Evolutionary conservation across 2,329 filamentous ascomycete genomes (phyloP), one percentile per base, ranked within the genome.

Genomic region (Monilinia polystroma): DNA sequence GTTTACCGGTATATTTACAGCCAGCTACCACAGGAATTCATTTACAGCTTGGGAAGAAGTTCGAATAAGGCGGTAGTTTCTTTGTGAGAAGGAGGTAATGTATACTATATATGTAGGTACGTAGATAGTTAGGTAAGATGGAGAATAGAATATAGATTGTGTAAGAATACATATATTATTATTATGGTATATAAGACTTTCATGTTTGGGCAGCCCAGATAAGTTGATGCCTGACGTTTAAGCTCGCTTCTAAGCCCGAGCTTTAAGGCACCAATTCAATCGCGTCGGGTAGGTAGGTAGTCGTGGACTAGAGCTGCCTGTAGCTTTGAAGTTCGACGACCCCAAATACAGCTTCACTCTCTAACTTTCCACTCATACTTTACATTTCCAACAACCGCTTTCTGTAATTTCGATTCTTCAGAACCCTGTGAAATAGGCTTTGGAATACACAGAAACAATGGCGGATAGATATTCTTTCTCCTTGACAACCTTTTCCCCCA

Each of bases 391-490:
- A 64, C 56, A 70, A 54, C 45, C 18, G 32, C 58, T 59, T 38
- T 66, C 47, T 32, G 47, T 41, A 38, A 54, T 59, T 49, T 57
- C 35, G 20, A 23, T 43, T 52, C 59, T 64, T 45, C 41, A 66
- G 26, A 57, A 51, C 57, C 29, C 26, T 23, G n/a, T 53, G 20
- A 49, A 55, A 47, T 55, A 59, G 67, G 58, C 60, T 66, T 58
- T n/a, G 45, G 65, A 47, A 64, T 66, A 71, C 49, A 65, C 64
- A 69, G 69, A 68, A 75, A 83, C 72, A 78, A 99, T 99, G 94
- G 94, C 95, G 77, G 95, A 99, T 82, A 87, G 95, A 84, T 99
- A 99, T 82, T 97, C 94, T 66, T 99, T 99, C 88, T 99, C 95
- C 68, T 87, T 99, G 79, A 99, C 95, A 72, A 99, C 95, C 72